These are phyloP conservation scores for Syncephalastrum racemosum DNA, from an alignment of 371 early-diverging fungal species.

Conservation along the genomic window DNA sequence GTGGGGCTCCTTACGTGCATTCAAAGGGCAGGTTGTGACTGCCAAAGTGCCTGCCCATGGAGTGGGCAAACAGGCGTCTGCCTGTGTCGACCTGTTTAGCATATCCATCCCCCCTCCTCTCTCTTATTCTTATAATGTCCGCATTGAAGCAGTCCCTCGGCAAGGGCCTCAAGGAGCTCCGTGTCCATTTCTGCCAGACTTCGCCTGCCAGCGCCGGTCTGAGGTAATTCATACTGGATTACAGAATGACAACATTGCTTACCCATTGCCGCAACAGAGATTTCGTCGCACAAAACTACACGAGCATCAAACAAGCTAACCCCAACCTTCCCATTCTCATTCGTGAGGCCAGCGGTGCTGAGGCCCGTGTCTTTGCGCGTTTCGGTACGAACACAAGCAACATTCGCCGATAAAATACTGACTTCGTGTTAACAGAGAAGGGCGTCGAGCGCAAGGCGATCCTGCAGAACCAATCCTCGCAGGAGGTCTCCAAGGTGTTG, in stretches of 20 bases:
- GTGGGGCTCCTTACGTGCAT: too few species aligned
- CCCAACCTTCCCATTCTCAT: constrained; percentile 89
- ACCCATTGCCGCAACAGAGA: constrained; percentile 52
- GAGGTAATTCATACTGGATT: constrained; percentile 56
- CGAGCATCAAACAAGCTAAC: constrained; percentile 78
- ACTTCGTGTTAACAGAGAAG: constrained; percentile 54
- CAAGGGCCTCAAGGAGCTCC: constrained; percentile 82
- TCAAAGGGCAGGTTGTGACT: too few species aligned
- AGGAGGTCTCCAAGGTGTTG: constrained; percentile 72
- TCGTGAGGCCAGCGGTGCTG: constrained; percentile 85
- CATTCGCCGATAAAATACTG: background rate
- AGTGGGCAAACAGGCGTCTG: too few species aligned
- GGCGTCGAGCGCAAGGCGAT: constrained; percentile 82
- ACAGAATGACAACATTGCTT: background rate
- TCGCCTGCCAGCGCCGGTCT: constrained; percentile 82
- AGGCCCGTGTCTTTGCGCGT: constrained; percentile 88
- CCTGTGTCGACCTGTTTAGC: too few species aligned
- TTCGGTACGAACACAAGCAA: constrained; percentile 62
- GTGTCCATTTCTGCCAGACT: constrained; percentile 89
- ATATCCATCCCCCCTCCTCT: too few species aligned
- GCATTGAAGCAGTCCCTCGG: constrained; percentile 48
- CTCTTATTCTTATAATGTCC: constrained; percentile 27
- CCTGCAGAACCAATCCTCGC: constrained; percentile 73
- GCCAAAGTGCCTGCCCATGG: too few species aligned
- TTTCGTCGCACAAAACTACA: constrained; percentile 77